Evolutionary conservation across 441 rosid genomes (phyloP), one percentile per base, ranked within the genome.

Genomic region (Pelargonium myrrhifolium): DNA sequence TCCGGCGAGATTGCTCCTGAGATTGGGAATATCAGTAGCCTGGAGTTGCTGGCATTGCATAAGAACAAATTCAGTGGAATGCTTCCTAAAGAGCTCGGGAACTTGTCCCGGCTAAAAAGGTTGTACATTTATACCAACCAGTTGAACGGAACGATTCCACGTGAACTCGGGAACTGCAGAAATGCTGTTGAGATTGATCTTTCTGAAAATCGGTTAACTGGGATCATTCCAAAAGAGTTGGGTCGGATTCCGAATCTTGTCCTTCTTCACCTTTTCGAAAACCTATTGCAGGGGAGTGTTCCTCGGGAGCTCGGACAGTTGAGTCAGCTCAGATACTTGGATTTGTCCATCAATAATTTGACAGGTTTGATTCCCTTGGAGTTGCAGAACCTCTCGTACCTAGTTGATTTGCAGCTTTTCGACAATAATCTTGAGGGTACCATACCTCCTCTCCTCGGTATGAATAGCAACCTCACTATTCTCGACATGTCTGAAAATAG

Each of bases 401-500:
- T 91, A 87, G 31, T 76, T 64, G 92, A 85, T 72, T 79, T 93
- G 51, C 99, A 93, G 93, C 93, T 93, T 71, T 91, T 89, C 47
- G 86, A 83, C 66, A 89, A 93, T 69, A 76, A 77, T 11, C 77
- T 93, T 71, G 86, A 79, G 3, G 99, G 96, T 35, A 68, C 68
- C 47, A 84, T 93, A 71, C 99, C 99, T 70, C 87, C 28, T 64
- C 79, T 81, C 69, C 86, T 93, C 9, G 99, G 99, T 53, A 70
- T 84, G 65, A 59, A 91, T 76, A 88, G 90, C 76, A 86, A 73
- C 61, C 89, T 93, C 72, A 89, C 90, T 93, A 92, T 89, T 49
- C 88, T 88, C 64, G 97, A 93, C 75, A 83, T 93, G 71, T 91
- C 96, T 11, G 71, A 86, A 40, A 93, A 93, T 75, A 43, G 74